Base-by-base conservation (phyloP, 2,329 filamentous ascomycete species). In the Ophiostoma triangulosporum region DNA sequence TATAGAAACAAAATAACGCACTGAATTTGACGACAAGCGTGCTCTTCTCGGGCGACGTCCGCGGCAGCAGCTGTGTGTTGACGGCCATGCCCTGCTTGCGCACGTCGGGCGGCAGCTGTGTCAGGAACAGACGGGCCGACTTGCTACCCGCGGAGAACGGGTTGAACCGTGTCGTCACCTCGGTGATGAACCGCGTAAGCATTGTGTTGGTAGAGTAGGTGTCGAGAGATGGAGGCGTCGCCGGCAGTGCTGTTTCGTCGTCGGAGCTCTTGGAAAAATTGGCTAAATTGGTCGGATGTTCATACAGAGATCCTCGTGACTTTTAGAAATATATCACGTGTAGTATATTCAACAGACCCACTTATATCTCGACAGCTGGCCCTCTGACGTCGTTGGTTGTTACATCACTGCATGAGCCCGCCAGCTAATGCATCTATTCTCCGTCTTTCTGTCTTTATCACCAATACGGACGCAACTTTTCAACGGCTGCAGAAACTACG, bases 151-250 rank as follows among this genome's bases (percentile, higher is more conserved):
- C 70, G 27, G 82, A 85, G 78, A 97, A 97, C 36, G 93, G 91
- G 70, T 95, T 95, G 81, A 97, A 96, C 66, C 81, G 81, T 60
- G 88, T 84, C 63, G 78, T 81, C 63, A 97, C 82, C 66, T 88
- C 81, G 67, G 89, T 91, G 68, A 94, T 79, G 73, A 88, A 93
- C 66, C 83, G 82, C 56, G 86, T 91, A 57, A 93, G 87, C 88
- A 93, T 93, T 51, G 67, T 74, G 65, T 29, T 6, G 32, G 12
- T 12, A 15, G 46, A 6, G 12, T 35, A 12, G 26, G 17, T 4
- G 32, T 35, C 32, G 14, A 35, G n/a, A n/a, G n/a, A n/a, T n/a
- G n/a, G n/a, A n/a, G n/a, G n/a, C 32, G 32, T 35, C 32, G 32
- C 32, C 3, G 32, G 32, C 32, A 4, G 12, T 43, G 31, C 45